Evolutionary conservation across 371 early-diverging fungal genomes (phyloP).

Genomic region (Rhizopus sp.): DNA sequence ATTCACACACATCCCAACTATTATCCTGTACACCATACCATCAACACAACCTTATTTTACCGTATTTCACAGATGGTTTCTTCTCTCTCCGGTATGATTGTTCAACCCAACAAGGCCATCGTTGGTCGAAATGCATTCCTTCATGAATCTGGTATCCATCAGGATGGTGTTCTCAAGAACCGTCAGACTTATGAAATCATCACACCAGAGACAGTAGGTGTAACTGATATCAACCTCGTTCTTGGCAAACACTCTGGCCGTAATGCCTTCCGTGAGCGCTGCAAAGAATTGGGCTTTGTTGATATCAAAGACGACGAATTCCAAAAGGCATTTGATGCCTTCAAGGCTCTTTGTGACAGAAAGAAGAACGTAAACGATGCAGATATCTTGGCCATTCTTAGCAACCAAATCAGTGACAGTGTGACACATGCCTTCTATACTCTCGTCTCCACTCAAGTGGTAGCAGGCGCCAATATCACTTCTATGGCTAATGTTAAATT

Average conservation of each 20-base stretch:
- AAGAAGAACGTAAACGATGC: constrained; percentile 92
- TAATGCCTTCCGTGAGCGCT: constrained; percentile 85
- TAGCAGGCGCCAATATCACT: constrained; percentile 67
- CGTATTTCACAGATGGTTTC: constrained; percentile 89
- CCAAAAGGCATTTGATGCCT: constrained; percentile 80
- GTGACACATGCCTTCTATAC: constrained; percentile 43
- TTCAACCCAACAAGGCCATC: constrained; percentile 97
- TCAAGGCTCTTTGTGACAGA: constrained; percentile 89
- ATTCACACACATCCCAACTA: constrained; percentile 83
- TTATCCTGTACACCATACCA: constrained; percentile 85
- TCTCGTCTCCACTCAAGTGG: constrained; percentile 71
- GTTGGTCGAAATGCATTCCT: constrained; percentile 97
- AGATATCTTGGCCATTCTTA: constrained; percentile 84
- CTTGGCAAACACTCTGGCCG: constrained; percentile 97
- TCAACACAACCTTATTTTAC: constrained; percentile 88
- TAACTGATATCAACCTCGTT: constrained; percentile 80
- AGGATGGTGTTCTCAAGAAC: constrained; percentile 96
- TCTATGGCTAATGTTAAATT: constrained; percentile 80
- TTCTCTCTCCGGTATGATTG: constrained; percentile 86
- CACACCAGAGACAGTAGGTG: constrained; percentile 88
- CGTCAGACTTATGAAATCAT: constrained; percentile 96
- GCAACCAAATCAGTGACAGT: constrained; percentile 58
- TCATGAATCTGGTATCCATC: constrained; percentile 97
- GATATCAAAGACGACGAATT: constrained; percentile 66
- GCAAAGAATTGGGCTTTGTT: constrained; percentile 79